Base-by-base conservation (phyloP, 805 yeast genomes). In the Wickerhamomyces xylosicus region DNA sequence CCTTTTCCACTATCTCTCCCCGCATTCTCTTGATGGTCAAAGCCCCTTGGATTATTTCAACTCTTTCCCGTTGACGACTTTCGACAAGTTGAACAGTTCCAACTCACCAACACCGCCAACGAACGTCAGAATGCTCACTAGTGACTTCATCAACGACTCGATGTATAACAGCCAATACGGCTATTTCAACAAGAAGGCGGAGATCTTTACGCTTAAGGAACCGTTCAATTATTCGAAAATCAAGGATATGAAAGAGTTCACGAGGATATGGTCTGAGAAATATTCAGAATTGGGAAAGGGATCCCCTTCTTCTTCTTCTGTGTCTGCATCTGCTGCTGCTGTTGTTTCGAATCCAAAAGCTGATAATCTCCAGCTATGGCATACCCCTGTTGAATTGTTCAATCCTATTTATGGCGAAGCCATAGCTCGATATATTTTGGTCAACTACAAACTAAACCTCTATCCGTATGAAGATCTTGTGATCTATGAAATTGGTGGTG, bases 401-500 rank as follows among this genome's bases (percentile, higher is more conserved):
- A 78, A 78, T 45, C 95, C 95, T 0, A 78, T 67, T 49, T 85
- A 86, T 50, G 95, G 95, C 13, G 84, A 83, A 55, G 86, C 94
- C 0, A 62, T 90, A 41, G 96, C 96, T 0, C 64, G 89, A 39
- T 83, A 85, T 59, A 61, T 89, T 16, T 59, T 85, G 39, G 79
- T 77, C 8, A 79, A 83, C 54, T 83, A 80, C 54, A 77, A 78
- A 56, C 61, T 77, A 47, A 78, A 79, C 45, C 62, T 71, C 33
- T 81, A 75, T 48, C 90, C 89, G 1, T 78, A 79, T 50, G 66
- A 71, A 33, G 87, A 84, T 52, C 62, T 90, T 35, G 69, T 75
- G 6, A 82, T 85, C 19, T 86, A 85, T 58, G 95, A 86, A 59
- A 74, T 84, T 68, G 95, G 95, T 42, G 95, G 87, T 17, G 95